Base-by-base conservation (phyloP, 768 basidiomycete species). In the Phylloporus arenicola region DNA sequence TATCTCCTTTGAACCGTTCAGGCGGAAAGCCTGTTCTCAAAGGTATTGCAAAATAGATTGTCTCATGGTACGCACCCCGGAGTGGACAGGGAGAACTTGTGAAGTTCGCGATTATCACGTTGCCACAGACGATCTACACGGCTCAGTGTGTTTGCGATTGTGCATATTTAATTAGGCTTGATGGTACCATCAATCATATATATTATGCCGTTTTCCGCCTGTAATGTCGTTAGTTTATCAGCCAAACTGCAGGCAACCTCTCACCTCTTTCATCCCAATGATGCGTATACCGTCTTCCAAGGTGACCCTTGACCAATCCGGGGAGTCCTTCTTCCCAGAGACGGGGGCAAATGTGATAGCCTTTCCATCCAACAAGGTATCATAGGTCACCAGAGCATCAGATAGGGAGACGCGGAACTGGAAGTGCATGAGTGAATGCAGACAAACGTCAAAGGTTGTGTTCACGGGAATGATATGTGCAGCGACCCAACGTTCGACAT, bases 401-500 rank as follows among this genome's bases (percentile, higher is more conserved):
- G 75, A 69, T 9, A 84, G 68, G 4, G 68, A 60, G 29, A 83
- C 72, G 3, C 74, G 79, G 13, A 70, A 77, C 63, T 77, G 60
- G 44, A 45, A 27, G 9, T 16, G 9, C 10, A 53, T 40, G 13
- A 37, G 42, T 6, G 1, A 45, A 38, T n/a, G 41, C 4, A 12
- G 3, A 24, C 0, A 29, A 41, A 33, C 4, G 16, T 31, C 33
- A 41, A 20, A 17, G 11, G 27, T 55, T 20, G n/a, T 25, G 9
- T 76, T 54, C 63, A 92, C 92, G 6, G 90, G 86, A 47, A 95
- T 78, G 52, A 94, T 82, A 60, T 93, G 92, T 3, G 84, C 84
- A 1, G 82, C 80, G 0, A 94, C 76, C 88, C 92, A 95, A 45
- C 74, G 75, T 57, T 84, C 78, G 12, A 94, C 86, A 57, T 92